Evolutionary conservation across 2,329 filamentous ascomycete genomes (phyloP).

Genomic region (Xylariaceae sp.): DNA sequence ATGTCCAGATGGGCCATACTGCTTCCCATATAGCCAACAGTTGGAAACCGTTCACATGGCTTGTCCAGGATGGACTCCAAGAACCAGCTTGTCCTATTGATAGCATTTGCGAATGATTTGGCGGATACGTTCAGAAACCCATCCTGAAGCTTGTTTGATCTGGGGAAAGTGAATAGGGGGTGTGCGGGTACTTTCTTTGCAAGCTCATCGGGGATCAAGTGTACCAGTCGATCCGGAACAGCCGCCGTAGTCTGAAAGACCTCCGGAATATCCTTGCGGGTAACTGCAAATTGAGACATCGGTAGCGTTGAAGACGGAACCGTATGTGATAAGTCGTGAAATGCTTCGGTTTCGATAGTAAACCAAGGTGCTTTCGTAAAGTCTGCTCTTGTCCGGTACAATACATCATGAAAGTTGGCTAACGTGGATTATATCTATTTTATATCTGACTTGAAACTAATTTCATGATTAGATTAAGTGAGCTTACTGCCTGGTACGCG

Average conservation of each 20-base stretch:
- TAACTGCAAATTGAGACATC: slow-evolving; percentile 1
- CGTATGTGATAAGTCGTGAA: no score
- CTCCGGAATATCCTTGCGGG: background rate
- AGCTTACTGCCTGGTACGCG: no score
- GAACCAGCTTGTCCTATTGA: slow-evolving; percentile 26
- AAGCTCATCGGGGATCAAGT: slow-evolving; percentile 24
- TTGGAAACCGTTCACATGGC: slow-evolving; percentile 3
- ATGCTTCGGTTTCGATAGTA: no score
- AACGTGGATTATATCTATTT: no score
- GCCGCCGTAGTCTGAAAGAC: background rate
- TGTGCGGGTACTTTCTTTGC: slow-evolving; percentile 20
- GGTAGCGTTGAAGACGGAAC: background rate
- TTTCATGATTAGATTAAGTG: no score
- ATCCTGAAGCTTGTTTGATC: slow-evolving; percentile 19
- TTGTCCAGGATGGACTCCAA: slow-evolving; percentile 15
- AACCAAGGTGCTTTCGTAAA: no score
- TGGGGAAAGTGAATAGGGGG: slow-evolving; percentile 25
- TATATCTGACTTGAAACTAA: no score
- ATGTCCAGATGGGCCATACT: background rate
- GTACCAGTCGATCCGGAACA: slow-evolving; percentile 16
- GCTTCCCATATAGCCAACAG: slow-evolving; percentile 6
- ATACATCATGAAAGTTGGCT: no score
- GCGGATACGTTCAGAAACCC: slow-evolving; percentile 27
- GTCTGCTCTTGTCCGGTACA: no score
- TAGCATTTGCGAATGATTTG: slow-evolving; percentile 22